Evolutionary conservation across 148 eudicot species (phyloP), one percentile per base, ranked within the genome.

Genomic region (Simmondsia chinensis): DNA sequence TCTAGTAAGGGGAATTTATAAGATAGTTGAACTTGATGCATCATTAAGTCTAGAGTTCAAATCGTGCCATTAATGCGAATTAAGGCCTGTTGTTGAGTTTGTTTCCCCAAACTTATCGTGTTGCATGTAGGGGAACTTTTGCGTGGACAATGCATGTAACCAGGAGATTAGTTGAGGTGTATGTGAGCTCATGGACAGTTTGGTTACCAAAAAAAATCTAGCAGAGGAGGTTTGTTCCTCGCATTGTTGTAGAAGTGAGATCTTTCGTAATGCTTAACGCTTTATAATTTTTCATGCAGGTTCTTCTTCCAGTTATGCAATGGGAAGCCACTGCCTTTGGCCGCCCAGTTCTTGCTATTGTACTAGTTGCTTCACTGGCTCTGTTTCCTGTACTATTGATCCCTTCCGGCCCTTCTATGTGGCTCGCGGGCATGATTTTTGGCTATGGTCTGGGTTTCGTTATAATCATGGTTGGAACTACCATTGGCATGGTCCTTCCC

Each of bases 381-480:
- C 6, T 88, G 20, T 88, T 88, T 57, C 97, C 97, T 12, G 87
- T 76, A 39, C 43, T 88, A 44, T 62, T 88, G 24, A 60, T 88
- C 42, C 97, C 91, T 49, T 83, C 97, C 23, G 94, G 82, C 23
- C 97, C 97, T 53, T 80, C 94, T 39, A 83, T 88, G 94, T 84
- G 94, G 97, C 73, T 88, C 13, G 94, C 97, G 44, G 97, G 97
- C 19, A 88, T 88, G 94, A 80, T 83, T 50, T 88, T 83, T 62
- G 97, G 97, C 20, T 88, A 88, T 69, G 97, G 83, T 32, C 73
- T 75, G 38, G 97, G 97, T 17, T 88, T 88, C 46, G 57, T 88
- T 41, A 83, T 88, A 30, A 88, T 88, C 52, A 88, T 88, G 89
- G 72, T 73, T 50, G 95, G 97, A 46, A 83, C 94, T 28, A 80